phyloP scores from a whole-genome alignment of 805 yeast genomes.

The Saturnispora silvae region DNA sequence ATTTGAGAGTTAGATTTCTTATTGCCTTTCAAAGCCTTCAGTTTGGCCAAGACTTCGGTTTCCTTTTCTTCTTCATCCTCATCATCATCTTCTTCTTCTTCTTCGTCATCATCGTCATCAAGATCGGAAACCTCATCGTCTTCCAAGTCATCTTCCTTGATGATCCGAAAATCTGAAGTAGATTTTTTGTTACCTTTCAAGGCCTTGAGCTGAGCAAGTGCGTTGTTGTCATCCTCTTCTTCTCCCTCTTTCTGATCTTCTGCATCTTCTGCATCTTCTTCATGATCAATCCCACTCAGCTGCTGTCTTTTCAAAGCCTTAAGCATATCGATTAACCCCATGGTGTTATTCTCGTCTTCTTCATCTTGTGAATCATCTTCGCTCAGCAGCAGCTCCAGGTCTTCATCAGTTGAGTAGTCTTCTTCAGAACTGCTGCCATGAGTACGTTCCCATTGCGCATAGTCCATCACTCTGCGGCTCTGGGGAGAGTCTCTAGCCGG shows the following conservation, averaged over 20 bases:
- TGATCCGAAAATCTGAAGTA: constrained; percentile 23
- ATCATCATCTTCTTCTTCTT: too few species aligned
- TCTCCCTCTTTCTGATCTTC: constrained; percentile 12
- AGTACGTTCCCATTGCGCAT: constrained; percentile 10
- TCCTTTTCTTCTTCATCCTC: constrained; percentile 11
- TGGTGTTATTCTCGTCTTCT: constrained; percentile 11
- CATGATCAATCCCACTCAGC: constrained; percentile 9
- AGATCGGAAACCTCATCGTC: constrained; percentile 19
- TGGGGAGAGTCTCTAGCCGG: constrained; percentile 8
- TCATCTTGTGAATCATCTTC: constrained; percentile 14
- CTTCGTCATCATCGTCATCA: constrained; percentile 1
- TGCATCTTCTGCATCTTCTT: constrained; percentile 18
- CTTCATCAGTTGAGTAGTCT: constrained; percentile 9
- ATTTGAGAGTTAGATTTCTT: constrained; percentile 12
- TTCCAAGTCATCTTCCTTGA: constrained; percentile 21
- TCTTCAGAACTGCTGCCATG: constrained; percentile 9
- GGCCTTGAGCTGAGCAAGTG: constrained; percentile 18
- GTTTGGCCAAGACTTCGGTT: constrained; percentile 17
- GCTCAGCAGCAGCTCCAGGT: constrained; percentile 2
- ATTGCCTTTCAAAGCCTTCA: constrained; percentile 31
- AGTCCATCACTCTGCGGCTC: constrained; percentile 7
- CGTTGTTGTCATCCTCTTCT: constrained; percentile 19
- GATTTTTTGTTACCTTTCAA: constrained; percentile 21
- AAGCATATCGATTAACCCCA: constrained; percentile 8
- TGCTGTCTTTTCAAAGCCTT: constrained; percentile 13